These are phyloP conservation scores for Phanerochaete sordida DNA, from an alignment of 768 basidiomycete genomes.

Conservation along the genomic window DNA sequence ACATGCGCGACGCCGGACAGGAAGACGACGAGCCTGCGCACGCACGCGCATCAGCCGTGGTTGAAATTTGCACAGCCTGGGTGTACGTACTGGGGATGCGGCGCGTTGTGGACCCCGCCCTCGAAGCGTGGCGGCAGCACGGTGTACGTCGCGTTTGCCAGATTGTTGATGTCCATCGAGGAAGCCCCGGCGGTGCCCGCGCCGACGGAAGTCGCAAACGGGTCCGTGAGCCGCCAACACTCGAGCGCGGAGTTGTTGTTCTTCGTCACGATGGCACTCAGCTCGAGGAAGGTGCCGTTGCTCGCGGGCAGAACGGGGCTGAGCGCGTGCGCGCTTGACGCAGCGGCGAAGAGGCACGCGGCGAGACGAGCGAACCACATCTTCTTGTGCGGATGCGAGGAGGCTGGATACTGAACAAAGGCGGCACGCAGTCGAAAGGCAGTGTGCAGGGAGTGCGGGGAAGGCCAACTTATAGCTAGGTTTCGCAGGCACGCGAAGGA, in stretches of 20 bases:
- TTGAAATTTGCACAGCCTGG: not conserved
- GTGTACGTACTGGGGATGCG: slow-evolving; percentile 33
- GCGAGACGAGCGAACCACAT: not conserved
- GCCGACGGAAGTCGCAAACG: slow-evolving; percentile 21
- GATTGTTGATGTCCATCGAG: slow-evolving; percentile 19
- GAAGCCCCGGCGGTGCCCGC: slow-evolving; percentile 25
- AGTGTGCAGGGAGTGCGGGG: not conserved
- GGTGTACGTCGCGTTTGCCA: slow-evolving; percentile 24
- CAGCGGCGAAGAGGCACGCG: not conserved
- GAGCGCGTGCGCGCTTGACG: not conserved
- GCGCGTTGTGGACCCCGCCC: slow-evolving; percentile 51
- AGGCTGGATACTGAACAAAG: not conserved
- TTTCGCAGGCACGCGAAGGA: not conserved
- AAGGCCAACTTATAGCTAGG: not conserved
- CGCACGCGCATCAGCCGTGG: not conserved
- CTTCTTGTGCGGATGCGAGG: not conserved
- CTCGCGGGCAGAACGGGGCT: not conserved
- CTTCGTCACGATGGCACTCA: slow-evolving; percentile 14
- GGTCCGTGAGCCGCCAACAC: slow-evolving; percentile 24
- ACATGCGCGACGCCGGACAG: slow-evolving; percentile 22
- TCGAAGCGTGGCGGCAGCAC: slow-evolving; percentile 42
- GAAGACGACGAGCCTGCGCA: slow-evolving; percentile 21
- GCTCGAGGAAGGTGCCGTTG: slow-evolving; percentile 10
- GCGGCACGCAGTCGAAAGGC: not conserved
- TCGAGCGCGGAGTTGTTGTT: slow-evolving; percentile 17